Evolutionary conservation across 306 rosid genomes (phyloP), one percentile per base, ranked within the genome.

Genomic region (Citrullus mucosospermus): DNA sequence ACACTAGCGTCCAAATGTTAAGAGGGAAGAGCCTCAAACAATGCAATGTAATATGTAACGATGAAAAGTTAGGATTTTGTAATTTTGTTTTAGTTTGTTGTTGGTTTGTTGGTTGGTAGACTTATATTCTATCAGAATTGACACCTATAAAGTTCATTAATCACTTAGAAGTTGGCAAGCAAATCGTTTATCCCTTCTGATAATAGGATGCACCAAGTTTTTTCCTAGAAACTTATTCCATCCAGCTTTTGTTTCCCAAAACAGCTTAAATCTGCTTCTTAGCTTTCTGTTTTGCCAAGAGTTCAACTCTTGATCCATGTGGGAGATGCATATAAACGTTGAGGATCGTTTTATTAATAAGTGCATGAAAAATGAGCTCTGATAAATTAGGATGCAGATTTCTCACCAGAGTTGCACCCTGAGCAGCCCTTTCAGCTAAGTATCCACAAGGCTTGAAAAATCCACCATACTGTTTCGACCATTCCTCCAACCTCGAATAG

Each of bases 401-500:
- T 83, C 96, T 87, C 57, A 95, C 99, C 88, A 92, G 89, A 78
- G 92, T 85, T 84, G 86, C 89, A 38, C 92, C 97, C 81, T 86
- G 86, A 67, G 97, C 88, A 75, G 99, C 97, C 83, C 97, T 88
- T 76, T 91, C 93, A 50, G 97, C 96, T 86, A 95, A 83, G 87
- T 91, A 92, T 48, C 84, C 82, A 81, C 93, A 92, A 46, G 99
- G 97, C 92, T 91, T 87, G 97, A 91, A 95, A 81, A 95, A 95
- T 54, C 81, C 90, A 22, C 96, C 99, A n/a, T 92, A 92, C 58
- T 55, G 77, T 79, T 88, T 87, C 55, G 99, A 83, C 97, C 97
- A 95, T 78, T 84, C 89, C 82, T 92, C 90, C 93, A 95, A 85
- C 85, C 88, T 87, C 6, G 97, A 91, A 79, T 82, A 50, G 56